Evolutionary conservation across 1,139 yeast species (phyloP), one percentile per base, ranked within the genome.

Genomic region (Candida sojae): DNA sequence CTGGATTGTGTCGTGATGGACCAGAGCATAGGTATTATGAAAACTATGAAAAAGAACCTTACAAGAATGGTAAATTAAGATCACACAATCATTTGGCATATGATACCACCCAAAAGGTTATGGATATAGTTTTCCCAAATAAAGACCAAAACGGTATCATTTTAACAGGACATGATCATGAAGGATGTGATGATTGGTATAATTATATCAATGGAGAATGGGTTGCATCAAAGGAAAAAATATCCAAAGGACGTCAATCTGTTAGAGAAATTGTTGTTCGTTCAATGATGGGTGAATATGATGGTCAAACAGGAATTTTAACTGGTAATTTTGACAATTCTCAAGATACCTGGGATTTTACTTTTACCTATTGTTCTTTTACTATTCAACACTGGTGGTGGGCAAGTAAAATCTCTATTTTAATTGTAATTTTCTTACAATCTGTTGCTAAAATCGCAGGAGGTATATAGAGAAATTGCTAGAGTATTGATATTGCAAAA

Each of bases 331-430:
- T 79, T 62, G 60, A 63, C 39, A 52, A 63, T 8, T 53, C 53
- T 1, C 53, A 65, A 1, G 56, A 62, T 2, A 57, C 58, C 12
- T 87, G 95, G 93, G 75, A 75, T n/a, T 90, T 88, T 70, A 70
- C 77, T 31, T 91, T 82, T 66, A 66, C 77, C 5, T 73, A 87
- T 52, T 93, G 99, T 67, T 84, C 92, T 10, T 91, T 92, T 64
- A 78, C 80, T 1, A 81, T 89, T n/a, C 98, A 91, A 67, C 97
- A 91, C 63, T 80, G 88, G 55, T 93, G 98, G 98, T 93, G 98
- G 98, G 88, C 82, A 4, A 77, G 96, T 2, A 85, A 88, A 59
- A 77, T 85, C 1, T 60, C 76, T 10, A 64, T 82, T 2, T 54
- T 80, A 2, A 49, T 84, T n/a, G 69, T 84, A 0, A 50, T 78